These are phyloP conservation scores for Plasmodium yoelii DNA, from an alignment of 169 alveolate genomes.

Conservation along the genomic window DNA sequence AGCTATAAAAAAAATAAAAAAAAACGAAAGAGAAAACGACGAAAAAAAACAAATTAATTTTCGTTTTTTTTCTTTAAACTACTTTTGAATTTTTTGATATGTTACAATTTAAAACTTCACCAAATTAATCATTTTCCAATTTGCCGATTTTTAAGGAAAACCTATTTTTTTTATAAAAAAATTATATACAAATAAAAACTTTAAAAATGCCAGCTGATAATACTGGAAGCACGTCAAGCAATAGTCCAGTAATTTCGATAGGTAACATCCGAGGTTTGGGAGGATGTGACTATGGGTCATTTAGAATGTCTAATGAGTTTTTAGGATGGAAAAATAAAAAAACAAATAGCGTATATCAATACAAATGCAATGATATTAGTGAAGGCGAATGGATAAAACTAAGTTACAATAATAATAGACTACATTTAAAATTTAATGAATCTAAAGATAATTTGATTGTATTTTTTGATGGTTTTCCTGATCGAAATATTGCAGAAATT, in stretches of 20 bases:
- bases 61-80: too few relatives aligned
- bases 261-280: conserved; percentile 68
- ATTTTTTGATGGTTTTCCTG: conserved; percentile 73
- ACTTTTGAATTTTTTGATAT: too few relatives aligned
- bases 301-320: conserved; percentile 91
- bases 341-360: conserved; percentile 92
- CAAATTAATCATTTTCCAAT: too few relatives aligned
- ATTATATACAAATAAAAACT: too few relatives aligned
- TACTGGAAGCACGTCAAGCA: neutral
- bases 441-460: conserved; percentile 44
- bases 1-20: too few relatives aligned
- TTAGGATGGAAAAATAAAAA: conserved; percentile 93
- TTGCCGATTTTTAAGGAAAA: too few relatives aligned
- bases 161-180: too few relatives aligned
- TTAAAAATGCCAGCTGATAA: conserved; percentile 13
- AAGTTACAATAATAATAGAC: conserved; percentile 79
- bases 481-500: conserved; percentile 81
- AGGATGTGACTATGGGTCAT: conserved; percentile 86
- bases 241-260: conserved; percentile 53
- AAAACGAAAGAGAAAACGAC: too few relatives aligned
- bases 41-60: too few relatives aligned
- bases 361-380: conserved; percentile 87
- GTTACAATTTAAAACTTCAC: too few relatives aligned
- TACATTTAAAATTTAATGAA: conserved; percentile 60
- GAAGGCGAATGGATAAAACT: conserved; percentile 87